These are phyloP conservation scores for Discostella stelligera DNA, from an alignment of 352 stramenopile genomes.

Conservation along the genomic window DNA sequence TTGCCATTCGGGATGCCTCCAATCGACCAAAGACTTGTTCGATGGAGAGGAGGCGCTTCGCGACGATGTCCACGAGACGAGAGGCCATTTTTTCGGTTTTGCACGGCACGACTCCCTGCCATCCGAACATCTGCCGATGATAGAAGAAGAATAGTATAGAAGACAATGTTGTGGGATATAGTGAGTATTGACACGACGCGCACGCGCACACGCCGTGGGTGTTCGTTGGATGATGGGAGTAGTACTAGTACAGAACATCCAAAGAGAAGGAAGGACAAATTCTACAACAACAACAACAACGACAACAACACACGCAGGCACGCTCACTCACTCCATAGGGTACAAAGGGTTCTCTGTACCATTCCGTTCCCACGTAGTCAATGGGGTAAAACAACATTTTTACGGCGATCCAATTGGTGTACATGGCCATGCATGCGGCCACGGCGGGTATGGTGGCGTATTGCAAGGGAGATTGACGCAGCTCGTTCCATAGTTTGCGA, in stretches of 20 bases:
- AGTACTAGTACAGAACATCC: too few species aligned
- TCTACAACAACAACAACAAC: too few species aligned
- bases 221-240: too few species aligned
- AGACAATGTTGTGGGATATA: too few species aligned
- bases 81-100: conserved; percentile 96
- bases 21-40: conserved; percentile 74
- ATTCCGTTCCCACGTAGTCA: conserved; percentile 89
- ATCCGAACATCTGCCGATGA: conserved; percentile 79
- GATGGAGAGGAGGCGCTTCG: conserved; percentile 84
- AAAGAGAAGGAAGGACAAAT: too few species aligned
- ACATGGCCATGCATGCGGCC: conserved; percentile 68
- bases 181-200: too few species aligned
- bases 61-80: conserved; percentile 92
- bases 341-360: conserved; percentile 80
- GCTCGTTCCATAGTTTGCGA: conserved; percentile 23
- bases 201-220: too few species aligned
- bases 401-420: conserved; percentile 79
- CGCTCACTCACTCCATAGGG: conserved; percentile 83
- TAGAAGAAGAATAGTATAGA: too few species aligned
- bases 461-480: conserved; percentile 48
- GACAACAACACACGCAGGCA: too few species aligned
- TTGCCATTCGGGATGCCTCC: conserved; percentile 53
- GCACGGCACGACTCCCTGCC: conserved; percentile 96
- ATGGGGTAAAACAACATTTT: conserved; percentile 98
- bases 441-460: conserved; percentile 71